Percentiles rank a stretch among this genome's conserved stretches.
These are phyloP conservation scores for Dendrothele bispora DNA, from an alignment of 768 basidiomycete species.

Conservation along the genomic window DNA sequence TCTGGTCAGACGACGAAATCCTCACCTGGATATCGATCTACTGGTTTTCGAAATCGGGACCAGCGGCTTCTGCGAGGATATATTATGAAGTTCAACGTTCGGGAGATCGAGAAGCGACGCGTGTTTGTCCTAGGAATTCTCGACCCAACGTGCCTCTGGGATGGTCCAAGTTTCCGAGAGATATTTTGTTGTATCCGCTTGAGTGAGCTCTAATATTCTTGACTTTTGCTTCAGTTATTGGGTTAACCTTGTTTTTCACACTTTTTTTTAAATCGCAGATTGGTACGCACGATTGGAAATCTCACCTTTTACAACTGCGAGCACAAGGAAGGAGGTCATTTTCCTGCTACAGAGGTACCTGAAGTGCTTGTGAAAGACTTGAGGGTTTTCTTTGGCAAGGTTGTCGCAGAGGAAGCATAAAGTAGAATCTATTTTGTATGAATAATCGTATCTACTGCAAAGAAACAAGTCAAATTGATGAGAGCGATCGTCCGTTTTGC, in stretches of 20 bases:
- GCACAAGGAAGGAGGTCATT: slow-evolving; percentile 38
- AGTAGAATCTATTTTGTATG: too few species aligned
- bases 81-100: slow-evolving; percentile 11
- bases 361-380: slow-evolving; percentile 31
- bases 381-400: slow-evolving; percentile 36
- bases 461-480: too few species aligned
- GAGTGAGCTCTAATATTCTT: slow-evolving; percentile 25
- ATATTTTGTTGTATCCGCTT: slow-evolving; percentile 7
- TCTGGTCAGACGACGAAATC: slow-evolving; percentile 47
- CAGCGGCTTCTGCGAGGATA: slow-evolving; percentile 26
- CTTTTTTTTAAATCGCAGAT: too few species aligned
- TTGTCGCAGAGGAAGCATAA: too few species aligned
- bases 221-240: slow-evolving; percentile 30
- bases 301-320: too few species aligned
- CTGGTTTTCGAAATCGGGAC: slow-evolving; percentile 25
- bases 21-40: slow-evolving; percentile 26
- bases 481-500: too few species aligned
- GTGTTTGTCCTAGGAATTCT: neutral
- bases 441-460: too few species aligned
- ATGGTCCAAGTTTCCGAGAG: slow-evolving; percentile 31
- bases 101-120: neutral
- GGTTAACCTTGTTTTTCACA: too few species aligned
- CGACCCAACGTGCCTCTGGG: slow-evolving; percentile 28
- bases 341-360: slow-evolving; percentile 26
- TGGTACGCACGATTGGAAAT: too few species aligned